Percentiles rank a stretch among this genome's conserved stretches.
Evolutionary conservation across 1,284 basidiomycete genomes (phyloP).

Genomic region (Laetiporus sulphureus): DNA sequence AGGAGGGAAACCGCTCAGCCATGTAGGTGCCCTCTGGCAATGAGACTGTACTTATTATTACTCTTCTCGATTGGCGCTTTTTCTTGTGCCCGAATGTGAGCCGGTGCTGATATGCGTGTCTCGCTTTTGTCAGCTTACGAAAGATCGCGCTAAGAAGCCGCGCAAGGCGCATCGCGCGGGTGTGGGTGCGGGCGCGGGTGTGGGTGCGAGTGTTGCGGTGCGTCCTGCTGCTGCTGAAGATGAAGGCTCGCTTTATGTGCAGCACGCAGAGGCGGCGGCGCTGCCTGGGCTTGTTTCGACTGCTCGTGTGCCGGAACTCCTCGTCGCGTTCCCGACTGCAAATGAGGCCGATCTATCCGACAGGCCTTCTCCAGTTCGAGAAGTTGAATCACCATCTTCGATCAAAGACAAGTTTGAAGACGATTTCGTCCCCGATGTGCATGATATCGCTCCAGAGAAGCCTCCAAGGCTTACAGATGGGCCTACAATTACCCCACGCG

Average conservation of each 20-base stretch:
- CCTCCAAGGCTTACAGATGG: constrained; percentile 1
- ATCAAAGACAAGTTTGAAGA: constrained; percentile 3
- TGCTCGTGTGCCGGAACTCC: background rate
- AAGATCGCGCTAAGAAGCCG: constrained; percentile 58
- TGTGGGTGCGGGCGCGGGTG: constrained; percentile 1
- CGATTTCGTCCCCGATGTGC: constrained; percentile 1
- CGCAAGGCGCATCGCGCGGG: constrained; percentile 40
- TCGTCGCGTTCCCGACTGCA: background rate
- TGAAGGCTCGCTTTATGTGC: background rate
- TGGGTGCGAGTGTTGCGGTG: background rate
- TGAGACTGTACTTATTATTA: constrained; percentile 19
- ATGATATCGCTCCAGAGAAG: background rate
- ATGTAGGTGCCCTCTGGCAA: constrained; percentile 76
- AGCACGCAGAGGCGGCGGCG: background rate
- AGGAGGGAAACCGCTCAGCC: constrained; percentile 59
- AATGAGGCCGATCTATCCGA: background rate
- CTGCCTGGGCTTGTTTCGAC: constrained; percentile 1
- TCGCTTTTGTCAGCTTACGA: constrained; percentile 50
- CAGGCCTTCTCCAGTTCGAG: background rate
- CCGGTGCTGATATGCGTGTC: constrained; percentile 16
- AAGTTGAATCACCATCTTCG: background rate
- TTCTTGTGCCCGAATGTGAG: constrained; percentile 10
- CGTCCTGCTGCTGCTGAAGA: background rate
- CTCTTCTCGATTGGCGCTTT: constrained; percentile 14
- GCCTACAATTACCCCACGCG: background rate